Base-by-base conservation (phyloP, 2,329 filamentous ascomycete species). In the Colletotrichum tropicale region DNA sequence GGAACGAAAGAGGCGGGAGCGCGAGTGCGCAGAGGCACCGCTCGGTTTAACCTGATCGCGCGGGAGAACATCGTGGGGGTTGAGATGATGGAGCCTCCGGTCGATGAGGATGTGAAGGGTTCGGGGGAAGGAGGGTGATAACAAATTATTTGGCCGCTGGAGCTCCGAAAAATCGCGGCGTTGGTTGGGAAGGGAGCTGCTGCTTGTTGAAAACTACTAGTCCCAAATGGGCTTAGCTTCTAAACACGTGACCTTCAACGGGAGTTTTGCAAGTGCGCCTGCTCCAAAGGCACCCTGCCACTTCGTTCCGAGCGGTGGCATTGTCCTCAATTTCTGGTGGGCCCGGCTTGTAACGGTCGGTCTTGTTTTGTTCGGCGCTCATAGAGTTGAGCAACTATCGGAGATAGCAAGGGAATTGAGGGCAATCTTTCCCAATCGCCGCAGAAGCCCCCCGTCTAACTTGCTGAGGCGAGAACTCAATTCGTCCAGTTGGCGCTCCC, bases 51-150 rank as follows among this genome's bases (percentile, higher is more conserved):
- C 87, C 92, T 90, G 84, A 94, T 87, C 85, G 92, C 89, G 88
- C 93, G 90, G 83, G 93, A 94, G 86, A 95, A 92, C 93, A 95
- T 95, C 84, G 83, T 84, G 79, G 80, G 75, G 68, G 70, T 52
- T 72, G 56, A 34, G 78, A 77, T 79, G 78, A 78, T 75, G 70
- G 70, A 80, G 78, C 81, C 84, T 83, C 81, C 81, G 77, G 75
- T 82, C 80, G 78, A 82, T 81, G 81, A 80, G 78, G 78, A 78
- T 77, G 79, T 80, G 79, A 80, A 75, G 79, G 68, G 71, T 70
- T 79, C 80, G 79, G 79, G 79, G 80, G 77, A 79, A 68, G 73
- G 79, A 78, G 76, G 78, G 77, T 77, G 71, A 75, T 78, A 78
- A 80, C 80, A 80, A 80, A 81, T 77, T 80, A 81, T 79, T 82